Base-by-base conservation (phyloP, 768 basidiomycete genomes). In the Basidioascus undulatus region DNA sequence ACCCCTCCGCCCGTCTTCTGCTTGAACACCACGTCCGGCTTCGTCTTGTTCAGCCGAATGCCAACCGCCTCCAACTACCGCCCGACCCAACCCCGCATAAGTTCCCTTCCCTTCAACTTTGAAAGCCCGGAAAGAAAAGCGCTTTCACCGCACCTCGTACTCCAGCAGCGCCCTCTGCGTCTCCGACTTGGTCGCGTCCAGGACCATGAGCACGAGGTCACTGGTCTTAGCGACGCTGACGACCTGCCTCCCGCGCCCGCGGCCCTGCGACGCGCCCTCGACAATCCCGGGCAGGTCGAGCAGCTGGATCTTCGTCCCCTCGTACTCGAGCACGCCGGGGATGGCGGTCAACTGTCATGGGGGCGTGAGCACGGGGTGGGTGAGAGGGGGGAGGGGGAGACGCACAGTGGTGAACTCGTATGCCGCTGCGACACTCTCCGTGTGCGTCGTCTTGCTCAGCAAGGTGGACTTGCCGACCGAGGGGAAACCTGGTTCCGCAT, bases 391-490 rank as follows among this genome's bases (percentile, higher is more conserved):
- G 10, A 2, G 13, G n/a, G 16, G n/a, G 13, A 16, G 24, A n/a
- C n/a, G n/a, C 28, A 16, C 15, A 19, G 82, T 89, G 3, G 86
- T 92, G 59, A 92, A 94, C 56, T 94, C 87, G 54, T 92, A 94
- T 10, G 83, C 80, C 12, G 87, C 92, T 0, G 78, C 62, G 52
- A 77, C 77, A 4, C 80, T 84, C 33, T 70, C 72, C 0, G 92
- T 98, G 49, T 86, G 75, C 0, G 92, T 98, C 44, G 75, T 71
- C 63, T 87, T 94, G 55, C 71, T 75, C 21, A 96, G 65, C 26
- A 96, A 66, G 1, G 92, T 96, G 8, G 83, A 89, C 72, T 94
- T 66, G 53, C 87, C 89, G 35, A 92, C 84, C 5, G 86, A 89
- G 0, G 87, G 89, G 59, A 94, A 92, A 8, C 89, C 87, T 15